Percentiles rank a stretch among this genome's conserved stretches.
These are phyloP conservation scores for Isabelozyma rhagii DNA, from an alignment of 805 yeast genomes.

Conservation along the genomic window DNA sequence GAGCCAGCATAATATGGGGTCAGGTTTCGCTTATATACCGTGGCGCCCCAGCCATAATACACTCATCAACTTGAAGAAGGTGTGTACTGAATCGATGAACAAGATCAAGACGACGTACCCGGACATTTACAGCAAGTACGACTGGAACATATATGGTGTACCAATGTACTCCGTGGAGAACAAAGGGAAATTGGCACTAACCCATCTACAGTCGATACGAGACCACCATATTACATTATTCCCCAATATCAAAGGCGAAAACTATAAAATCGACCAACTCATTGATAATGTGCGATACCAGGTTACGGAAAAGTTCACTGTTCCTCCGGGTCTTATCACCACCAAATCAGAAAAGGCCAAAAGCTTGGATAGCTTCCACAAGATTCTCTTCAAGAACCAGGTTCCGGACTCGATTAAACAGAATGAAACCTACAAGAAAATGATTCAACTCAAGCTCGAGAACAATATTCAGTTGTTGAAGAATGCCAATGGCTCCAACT, in stretches of 20 bases:
- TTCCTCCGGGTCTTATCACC: slow-evolving; percentile 2
- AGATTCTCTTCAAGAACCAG: slow-evolving; percentile 2
- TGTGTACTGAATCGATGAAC: slow-evolving; percentile 4
- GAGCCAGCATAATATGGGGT: slow-evolving; percentile 5
- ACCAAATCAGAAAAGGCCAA: slow-evolving; percentile 3
- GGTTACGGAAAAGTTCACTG: neutral
- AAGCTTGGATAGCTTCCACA: slow-evolving; percentile 4
- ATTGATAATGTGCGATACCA: slow-evolving; percentile 4
- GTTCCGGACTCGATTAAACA: neutral
- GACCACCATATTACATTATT: slow-evolving; percentile 9
- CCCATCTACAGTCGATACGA: slow-evolving; percentile 5
- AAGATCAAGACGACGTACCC: slow-evolving; percentile 3
- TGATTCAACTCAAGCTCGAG: neutral
- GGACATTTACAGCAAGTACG: slow-evolving; percentile 2
- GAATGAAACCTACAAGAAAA: neutral
- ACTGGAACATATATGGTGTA: slow-evolving; percentile 8
- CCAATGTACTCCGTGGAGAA: slow-evolving; percentile 1
- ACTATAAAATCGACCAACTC: slow-evolving; percentile 5
- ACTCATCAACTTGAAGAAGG: slow-evolving; percentile 5
- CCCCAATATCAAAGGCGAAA: slow-evolving; percentile 8
- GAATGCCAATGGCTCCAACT: neutral
- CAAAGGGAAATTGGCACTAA: slow-evolving; percentile 5
- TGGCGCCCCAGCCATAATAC: slow-evolving; percentile 12
- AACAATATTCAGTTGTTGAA: neutral
- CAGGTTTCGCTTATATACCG: slow-evolving; percentile 8